Evolutionary conservation across 352 stramenopile genomes (phyloP).

Genomic region (Phytopythium oedochilum): DNA sequence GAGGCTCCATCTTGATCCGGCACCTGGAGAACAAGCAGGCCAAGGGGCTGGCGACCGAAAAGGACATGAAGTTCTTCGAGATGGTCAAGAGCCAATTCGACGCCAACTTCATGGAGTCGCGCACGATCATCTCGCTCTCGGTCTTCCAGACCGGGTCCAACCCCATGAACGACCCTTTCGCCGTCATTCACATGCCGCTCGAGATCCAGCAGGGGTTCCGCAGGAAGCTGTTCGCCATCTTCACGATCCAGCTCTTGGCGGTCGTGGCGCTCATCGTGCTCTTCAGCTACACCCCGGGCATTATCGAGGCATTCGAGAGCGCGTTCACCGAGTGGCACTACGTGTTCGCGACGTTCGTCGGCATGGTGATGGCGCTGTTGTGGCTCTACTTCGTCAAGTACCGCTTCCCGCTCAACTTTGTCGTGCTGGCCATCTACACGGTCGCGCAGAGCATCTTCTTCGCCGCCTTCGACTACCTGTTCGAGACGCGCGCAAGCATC

Average conservation of each 20-base stretch:
- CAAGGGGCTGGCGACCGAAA: conserved; percentile 49
- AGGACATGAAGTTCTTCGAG: conserved; percentile 81
- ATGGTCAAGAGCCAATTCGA: conserved; percentile 71
- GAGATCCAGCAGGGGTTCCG: conserved; percentile 68
- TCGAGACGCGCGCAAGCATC: conserved; percentile 53
- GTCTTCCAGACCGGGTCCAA: conserved; percentile 75
- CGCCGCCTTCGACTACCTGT: conserved; percentile 42
- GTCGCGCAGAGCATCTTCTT: conserved; percentile 63
- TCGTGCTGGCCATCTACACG: conserved; percentile 53
- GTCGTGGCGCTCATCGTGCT: conserved; percentile 39
- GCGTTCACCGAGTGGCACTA: conserved; percentile 41
- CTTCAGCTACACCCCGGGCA: conserved; percentile 26
- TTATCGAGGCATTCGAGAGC: conserved; percentile 19
- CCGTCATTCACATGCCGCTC: conserved; percentile 63
- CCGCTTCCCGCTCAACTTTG: conserved; percentile 65
- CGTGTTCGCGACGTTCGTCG: conserved; percentile 41
- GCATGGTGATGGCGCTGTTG: conserved; percentile 49
- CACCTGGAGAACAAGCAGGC: conserved; percentile 67
- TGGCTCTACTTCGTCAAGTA: conserved; percentile 78
- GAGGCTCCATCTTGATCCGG: conserved; percentile 65
- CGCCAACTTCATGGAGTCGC: conserved; percentile 65
- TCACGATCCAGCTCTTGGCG: conserved; percentile 56
- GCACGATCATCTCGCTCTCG: conserved; percentile 70
- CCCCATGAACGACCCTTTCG: conserved; percentile 64
- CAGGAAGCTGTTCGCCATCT: conserved; percentile 68